Conservation (phyloP, 805 yeast species). For the Danielia reshetovae region DNA sequence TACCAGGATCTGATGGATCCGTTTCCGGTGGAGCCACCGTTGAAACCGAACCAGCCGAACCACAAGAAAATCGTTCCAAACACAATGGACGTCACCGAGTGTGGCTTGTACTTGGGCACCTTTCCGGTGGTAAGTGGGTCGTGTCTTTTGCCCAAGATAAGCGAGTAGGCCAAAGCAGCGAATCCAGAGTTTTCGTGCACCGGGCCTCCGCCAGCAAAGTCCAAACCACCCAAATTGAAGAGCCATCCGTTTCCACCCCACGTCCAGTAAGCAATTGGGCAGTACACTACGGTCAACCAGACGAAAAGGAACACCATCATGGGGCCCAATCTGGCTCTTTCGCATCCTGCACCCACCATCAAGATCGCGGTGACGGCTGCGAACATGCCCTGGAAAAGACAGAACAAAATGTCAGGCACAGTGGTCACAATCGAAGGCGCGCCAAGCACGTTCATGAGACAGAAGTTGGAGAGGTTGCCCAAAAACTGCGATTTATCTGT, state of each 20-base stretch:
- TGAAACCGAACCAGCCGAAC: constrained; percentile 99
- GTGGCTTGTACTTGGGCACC: constrained; percentile 90
- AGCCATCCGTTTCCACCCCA: constrained; percentile 97
- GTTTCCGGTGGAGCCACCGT: constrained; percentile 97
- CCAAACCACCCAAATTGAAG: constrained; percentile 74
- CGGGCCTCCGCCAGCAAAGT: constrained; percentile 99
- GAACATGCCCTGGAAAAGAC: constrained; percentile 95
- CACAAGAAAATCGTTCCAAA: constrained; percentile 92
- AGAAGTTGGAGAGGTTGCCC: constrained; percentile 79
- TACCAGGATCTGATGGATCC: constrained; percentile 92
- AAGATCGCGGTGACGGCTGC: constrained; percentile 90
- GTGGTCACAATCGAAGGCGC: constrained; percentile 63
- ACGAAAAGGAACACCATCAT: constrained; percentile 91
- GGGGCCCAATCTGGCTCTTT: constrained; percentile 93
- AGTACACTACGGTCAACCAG: constrained; percentile 94
- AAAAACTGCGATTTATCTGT: constrained; percentile 58
- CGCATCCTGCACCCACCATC: constrained; percentile 97
- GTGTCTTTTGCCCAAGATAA: constrained; percentile 86
- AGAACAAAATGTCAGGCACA: constrained; percentile 88
- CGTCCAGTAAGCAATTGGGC: constrained; percentile 96
- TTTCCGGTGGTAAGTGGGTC: constrained; percentile 68
- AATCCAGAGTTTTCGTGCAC: constrained; percentile 94
- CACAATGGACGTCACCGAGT: constrained; percentile 84
- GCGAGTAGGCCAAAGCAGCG: constrained; percentile 92
- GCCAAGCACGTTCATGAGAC: constrained; percentile 77